Conservation (phyloP, 2,329 filamentous ascomycete genomes). For the Pseudovirgaria hyperparasitica region DNA sequence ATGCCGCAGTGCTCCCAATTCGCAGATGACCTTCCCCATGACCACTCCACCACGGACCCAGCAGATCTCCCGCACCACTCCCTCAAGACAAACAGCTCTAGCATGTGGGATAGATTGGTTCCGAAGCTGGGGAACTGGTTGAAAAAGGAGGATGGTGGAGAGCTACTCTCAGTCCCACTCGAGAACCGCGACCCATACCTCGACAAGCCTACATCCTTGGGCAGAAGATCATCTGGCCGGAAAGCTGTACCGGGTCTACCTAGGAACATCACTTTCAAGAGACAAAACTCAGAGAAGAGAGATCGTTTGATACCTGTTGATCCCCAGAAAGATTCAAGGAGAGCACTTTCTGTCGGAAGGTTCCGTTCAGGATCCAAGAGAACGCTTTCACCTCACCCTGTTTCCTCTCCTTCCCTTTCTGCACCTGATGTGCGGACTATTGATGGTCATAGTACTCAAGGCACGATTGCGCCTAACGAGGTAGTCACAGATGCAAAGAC, state of each 20-base stretch:
- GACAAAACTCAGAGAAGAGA: constrained; percentile 70
- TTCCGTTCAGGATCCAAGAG: constrained; percentile 46
- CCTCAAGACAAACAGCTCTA: no score
- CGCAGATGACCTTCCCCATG: no score
- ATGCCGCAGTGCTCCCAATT: no score
- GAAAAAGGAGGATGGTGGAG: constrained; percentile 27
- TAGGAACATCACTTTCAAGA: constrained; percentile 64
- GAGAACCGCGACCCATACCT: constrained; percentile 15
- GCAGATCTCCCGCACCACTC: no score
- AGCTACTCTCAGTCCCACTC: constrained; percentile 8
- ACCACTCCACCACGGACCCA: no score
- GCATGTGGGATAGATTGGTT: no score
- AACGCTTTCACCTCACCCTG: constrained; percentile 26
- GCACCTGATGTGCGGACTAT: constrained; percentile 23
- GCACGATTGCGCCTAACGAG: neutral
- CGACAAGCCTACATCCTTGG: constrained; percentile 7
- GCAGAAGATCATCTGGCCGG: constrained; percentile 21
- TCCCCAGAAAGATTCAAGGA: constrained; percentile 51
- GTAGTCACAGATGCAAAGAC: neutral
- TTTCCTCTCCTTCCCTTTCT: constrained; percentile 25
- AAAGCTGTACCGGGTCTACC: constrained; percentile 70
- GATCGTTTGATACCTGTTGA: constrained; percentile 57
- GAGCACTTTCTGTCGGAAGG: constrained; percentile 57
- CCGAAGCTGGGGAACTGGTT: constrained; percentile 28
- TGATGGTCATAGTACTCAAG: neutral